These are phyloP conservation scores for Aspergillus fumigatus DNA, from an alignment of 2,329 filamentous ascomycete genomes.

Conservation along the genomic window DNA sequence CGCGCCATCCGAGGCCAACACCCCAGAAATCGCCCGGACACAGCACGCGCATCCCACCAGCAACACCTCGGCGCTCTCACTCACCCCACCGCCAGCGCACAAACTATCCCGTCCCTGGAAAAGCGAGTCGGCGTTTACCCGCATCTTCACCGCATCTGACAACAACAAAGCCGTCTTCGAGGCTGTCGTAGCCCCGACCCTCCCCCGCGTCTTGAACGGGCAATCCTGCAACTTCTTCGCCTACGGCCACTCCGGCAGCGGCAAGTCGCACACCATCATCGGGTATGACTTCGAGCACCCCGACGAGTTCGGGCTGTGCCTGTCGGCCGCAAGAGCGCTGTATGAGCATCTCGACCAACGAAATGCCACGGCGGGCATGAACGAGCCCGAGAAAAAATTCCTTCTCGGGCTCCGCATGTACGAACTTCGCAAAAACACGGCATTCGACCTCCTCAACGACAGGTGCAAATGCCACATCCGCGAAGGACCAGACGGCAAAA, in stretches of 20 bases:
- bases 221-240: conserved; percentile 41
- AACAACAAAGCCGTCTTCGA: conserved; percentile 27
- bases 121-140: conserved; percentile 19
- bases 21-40: not conserved
- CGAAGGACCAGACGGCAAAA: conserved; percentile 38
- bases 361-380: conserved; percentile 13
- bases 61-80: not conserved
- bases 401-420: conserved; percentile 39
- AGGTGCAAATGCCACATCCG: conserved; percentile 38
- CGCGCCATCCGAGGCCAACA: not conserved
- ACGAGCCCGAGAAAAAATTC: conserved; percentile 15
- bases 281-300: conserved; percentile 38
- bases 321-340: conserved; percentile 32
- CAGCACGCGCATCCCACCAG: not conserved
- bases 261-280: conserved; percentile 42
- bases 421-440: conserved; percentile 40
- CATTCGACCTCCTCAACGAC: conserved; percentile 41
- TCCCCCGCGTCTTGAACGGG: conserved; percentile 33
- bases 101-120: conserved; percentile 18
- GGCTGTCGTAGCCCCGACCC: conserved; percentile 28
- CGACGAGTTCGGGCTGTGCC: conserved; percentile 34
- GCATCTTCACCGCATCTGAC: conserved; percentile 17
- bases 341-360: conserved; percentile 21
- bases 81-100: not conserved
- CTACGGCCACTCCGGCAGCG: conserved; percentile 42